Conservation (phyloP, 352 stramenopile species). For the Globisporangium abappressorium region DNA sequence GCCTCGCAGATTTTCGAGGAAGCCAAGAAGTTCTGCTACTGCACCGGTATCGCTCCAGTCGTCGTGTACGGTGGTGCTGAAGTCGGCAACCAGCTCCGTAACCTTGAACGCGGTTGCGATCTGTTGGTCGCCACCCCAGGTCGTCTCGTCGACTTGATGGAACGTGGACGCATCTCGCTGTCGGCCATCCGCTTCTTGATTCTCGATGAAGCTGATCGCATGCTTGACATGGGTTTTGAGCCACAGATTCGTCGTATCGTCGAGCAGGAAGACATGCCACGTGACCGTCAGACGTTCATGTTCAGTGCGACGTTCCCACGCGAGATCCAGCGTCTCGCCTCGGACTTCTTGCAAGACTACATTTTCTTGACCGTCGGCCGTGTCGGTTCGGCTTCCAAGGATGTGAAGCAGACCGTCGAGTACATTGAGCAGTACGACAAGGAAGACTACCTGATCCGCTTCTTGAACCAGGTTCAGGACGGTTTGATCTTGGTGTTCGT, state of each 20-base stretch:
- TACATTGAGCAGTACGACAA: conserved; percentile 98
- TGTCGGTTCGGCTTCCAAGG: conserved; percentile 96
- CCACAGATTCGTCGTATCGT: conserved; percentile 99
- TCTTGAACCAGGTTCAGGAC: conserved; percentile 91
- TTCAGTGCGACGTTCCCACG: conserved; percentile 99
- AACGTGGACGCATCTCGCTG: conserved; percentile 92
- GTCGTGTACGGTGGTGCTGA: conserved; percentile 95
- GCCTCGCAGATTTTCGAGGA: conserved; percentile 96
- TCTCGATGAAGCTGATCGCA: conserved; percentile 99
- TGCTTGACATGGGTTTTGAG: conserved; percentile 99
- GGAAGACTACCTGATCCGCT: conserved; percentile 94
- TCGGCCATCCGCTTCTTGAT: conserved; percentile 92
- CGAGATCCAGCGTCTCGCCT: conserved; percentile 95
- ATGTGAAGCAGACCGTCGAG: conserved; percentile 97
- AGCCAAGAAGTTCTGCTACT: conserved; percentile 96
- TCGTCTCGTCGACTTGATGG: conserved; percentile 96
- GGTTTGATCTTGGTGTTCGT: conserved; percentile 97
- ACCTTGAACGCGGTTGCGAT: conserved; percentile 92
- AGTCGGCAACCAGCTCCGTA: conserved; percentile 82
- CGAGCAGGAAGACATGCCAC: conserved; percentile 96
- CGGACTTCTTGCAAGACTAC: conserved; percentile 98
- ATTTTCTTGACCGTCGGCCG: conserved; percentile 99
- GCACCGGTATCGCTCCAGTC: conserved; percentile 92
- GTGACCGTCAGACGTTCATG: conserved; percentile 99
- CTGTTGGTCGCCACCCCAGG: conserved; percentile 97